phyloP scores from a whole-genome alignment of 257 asterid species.

The Solanum appendiculatum region DNA sequence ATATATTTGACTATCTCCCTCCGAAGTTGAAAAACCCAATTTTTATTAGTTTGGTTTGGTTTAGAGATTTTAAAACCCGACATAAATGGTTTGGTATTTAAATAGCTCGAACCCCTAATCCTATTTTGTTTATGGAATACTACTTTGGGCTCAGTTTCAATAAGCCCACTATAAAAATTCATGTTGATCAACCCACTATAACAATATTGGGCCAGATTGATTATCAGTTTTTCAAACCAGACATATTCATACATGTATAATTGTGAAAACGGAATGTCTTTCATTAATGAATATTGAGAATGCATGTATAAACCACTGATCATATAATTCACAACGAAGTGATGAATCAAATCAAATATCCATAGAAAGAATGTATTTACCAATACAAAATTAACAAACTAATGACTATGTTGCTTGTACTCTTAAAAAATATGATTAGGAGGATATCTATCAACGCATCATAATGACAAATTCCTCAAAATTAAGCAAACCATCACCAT shows the following conservation, averaged over 20 bases:
- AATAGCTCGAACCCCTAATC: too few species aligned
- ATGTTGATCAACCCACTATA: background rate
- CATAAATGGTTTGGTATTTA: too few species aligned
- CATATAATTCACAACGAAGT: too few species aligned
- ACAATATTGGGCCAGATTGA: background rate
- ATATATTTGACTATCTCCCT: too few species aligned
- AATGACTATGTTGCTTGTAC: background rate
- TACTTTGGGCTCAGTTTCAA: background rate
- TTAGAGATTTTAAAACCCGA: too few species aligned
- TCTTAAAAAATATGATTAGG: background rate
- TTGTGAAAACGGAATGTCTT: too few species aligned
- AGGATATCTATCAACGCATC: constrained; percentile 26
- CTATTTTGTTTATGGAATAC: background rate
- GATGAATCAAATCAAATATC: background rate
- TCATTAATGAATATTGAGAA: too few species aligned
- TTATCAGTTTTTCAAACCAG: too few species aligned
- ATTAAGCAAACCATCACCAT: constrained; percentile 51
- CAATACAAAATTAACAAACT: background rate
- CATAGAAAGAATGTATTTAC: background rate
- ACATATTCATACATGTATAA: too few species aligned
- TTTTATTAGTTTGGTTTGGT: too few species aligned
- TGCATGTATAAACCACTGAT: background rate
- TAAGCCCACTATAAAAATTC: background rate
- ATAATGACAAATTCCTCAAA: constrained; percentile 60
- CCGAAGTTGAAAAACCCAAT: too few species aligned